These are phyloP conservation scores for Rostrohypoxylon terebratum DNA, from an alignment of 495 filamentous ascomycete species.

Conservation along the genomic window DNA sequence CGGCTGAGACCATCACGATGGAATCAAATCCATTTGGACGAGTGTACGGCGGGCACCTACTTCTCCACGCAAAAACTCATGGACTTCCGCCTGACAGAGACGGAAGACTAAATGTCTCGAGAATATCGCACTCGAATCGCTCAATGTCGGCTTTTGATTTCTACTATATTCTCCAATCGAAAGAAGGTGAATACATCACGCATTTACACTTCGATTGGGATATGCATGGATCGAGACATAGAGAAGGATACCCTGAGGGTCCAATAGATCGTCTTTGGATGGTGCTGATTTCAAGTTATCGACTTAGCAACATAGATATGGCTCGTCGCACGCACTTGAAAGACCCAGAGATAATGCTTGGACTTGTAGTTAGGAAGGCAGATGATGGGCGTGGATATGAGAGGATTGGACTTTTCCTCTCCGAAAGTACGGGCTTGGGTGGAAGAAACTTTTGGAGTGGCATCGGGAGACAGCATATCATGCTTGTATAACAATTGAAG, in stretches of 20 bases:
- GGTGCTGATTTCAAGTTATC: not conserved
- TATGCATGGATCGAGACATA: not conserved
- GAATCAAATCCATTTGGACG: not conserved
- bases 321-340: not conserved
- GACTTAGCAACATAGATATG: not conserved
- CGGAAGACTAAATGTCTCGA: not conserved
- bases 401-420: slow-evolving; percentile 15
- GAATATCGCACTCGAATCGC: not conserved
- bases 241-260: not conserved
- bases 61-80: slow-evolving; percentile 12
- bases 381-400: slow-evolving; percentile 12
- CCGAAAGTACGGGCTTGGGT: slow-evolving; percentile 11
- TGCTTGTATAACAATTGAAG: not conserved
- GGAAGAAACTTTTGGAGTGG: slow-evolving; percentile 24
- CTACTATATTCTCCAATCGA: not conserved
- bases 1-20: not conserved
- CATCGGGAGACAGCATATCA: not conserved
- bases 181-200: slow-evolving; percentile 17
- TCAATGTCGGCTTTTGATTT: not conserved
- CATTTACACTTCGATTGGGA: slow-evolving; percentile 18
- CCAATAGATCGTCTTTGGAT: slow-evolving; percentile 10
- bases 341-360: slow-evolving; percentile 20
- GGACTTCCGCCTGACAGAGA: not conserved
- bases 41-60: slow-evolving; percentile 4
- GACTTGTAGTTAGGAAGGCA: not conserved